These are phyloP conservation scores for Penicillium sp. DNA, from an alignment of 2,329 filamentous ascomycete species.

Conservation along the genomic window DNA sequence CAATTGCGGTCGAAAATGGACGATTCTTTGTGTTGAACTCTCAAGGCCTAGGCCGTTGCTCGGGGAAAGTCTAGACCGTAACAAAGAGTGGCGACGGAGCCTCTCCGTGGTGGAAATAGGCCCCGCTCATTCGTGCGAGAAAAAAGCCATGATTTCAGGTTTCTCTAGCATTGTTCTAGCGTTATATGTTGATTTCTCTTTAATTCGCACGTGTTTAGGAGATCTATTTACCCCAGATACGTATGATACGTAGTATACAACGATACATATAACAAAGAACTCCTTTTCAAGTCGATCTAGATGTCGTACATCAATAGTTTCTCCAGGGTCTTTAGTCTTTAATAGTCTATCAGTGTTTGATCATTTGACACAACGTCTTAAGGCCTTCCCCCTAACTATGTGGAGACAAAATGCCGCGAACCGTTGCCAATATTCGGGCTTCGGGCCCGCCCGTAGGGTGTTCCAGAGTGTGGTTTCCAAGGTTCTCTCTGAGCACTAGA, in stretches of 20 bases:
- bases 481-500: no score
- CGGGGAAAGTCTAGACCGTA: background rate
- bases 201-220: background rate
- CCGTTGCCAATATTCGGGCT: background rate
- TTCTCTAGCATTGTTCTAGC: background rate
- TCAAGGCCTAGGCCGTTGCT: background rate
- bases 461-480: no score
- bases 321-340: background rate
- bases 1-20: background rate
- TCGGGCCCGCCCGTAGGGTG: background rate
- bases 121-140: constrained; percentile 15
- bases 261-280: background rate
- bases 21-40: background rate
- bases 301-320: background rate
- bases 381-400: background rate
- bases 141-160: background rate
- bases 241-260: no score
- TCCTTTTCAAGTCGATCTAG: background rate
- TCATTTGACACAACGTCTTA: background rate
- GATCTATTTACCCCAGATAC: background rate
- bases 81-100: constrained; percentile 1
- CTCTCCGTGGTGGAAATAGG: constrained; percentile 2
- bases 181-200: background rate
- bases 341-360: background rate
- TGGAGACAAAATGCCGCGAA: background rate